Base-by-base conservation (phyloP, 495 filamentous ascomycete species). In the Penicillium argentinense region DNA sequence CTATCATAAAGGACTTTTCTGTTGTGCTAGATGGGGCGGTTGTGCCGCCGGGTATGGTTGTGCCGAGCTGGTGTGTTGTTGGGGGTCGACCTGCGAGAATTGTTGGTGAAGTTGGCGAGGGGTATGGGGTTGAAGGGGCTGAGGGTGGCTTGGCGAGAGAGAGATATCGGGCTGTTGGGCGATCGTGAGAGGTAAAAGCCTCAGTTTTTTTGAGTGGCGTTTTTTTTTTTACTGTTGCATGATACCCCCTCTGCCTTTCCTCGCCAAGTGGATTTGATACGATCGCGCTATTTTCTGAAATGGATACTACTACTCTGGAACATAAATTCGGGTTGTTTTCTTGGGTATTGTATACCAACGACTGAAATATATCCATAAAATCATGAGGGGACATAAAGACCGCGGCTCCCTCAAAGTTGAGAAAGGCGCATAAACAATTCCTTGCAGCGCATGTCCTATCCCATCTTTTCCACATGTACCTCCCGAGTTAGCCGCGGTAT, bases 1-100 rank as follows among this genome's bases (percentile, higher is more conserved):
- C 82, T 27, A 91, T 97, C 28, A 79, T 98, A 54, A 96, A 95
- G 67, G 92, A 97, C 60, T 89, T 85, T 64, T 86, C 89, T 25
- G 81, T 82, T 50, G 84, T 98, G 40, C 72, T 97, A 45, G 87
- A 95, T 51, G 86, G 85, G 9, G 81, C 84, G 4, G 84, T 96
- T 33, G 78, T 98, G 13, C 87, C 93, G 6, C 74, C 82, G 12
- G 86, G 87, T 44, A 96, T 95, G 84, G 89, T 97, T 9, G 87
- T 97, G 50, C 89, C 91, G 23, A 88, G 87, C 59, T 92, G 88
- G 67, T 86, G 79, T 56, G 78, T 97, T 32, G 91, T 98, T 13
- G 89, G 82, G 0, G 91, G 91, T 0, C 73, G 82, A 57, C 90
- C 91, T 3, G 91, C 84, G 3, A 72, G 87, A 37, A 86, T 96